Percentiles rank a stretch among this genome's conserved stretches.
phyloP scores from a whole-genome alignment of 495 filamentous ascomycete genomes.

The Tetracladium setigerum region DNA sequence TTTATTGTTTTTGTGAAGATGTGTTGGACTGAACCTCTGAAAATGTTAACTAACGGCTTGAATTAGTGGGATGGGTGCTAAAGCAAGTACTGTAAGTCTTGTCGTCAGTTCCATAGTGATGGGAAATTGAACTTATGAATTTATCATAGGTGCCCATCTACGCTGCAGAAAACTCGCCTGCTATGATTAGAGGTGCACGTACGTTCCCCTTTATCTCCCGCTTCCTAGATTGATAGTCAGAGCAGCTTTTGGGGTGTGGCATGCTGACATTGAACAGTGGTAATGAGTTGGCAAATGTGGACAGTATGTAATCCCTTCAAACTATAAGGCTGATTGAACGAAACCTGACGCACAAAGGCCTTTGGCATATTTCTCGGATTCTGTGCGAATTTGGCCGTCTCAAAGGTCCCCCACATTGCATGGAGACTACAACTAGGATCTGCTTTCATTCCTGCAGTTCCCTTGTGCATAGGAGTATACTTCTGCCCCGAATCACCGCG shows the following conservation, averaged over 20 bases:
- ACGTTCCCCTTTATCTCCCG: too few species aligned
- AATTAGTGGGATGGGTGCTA: slow-evolving; percentile 53
- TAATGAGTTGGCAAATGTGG: slow-evolving; percentile 87
- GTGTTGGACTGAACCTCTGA: too few species aligned
- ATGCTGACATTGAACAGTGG: slow-evolving; percentile 41
- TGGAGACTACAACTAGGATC: slow-evolving; percentile 78
- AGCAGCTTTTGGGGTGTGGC: slow-evolving; percentile 52
- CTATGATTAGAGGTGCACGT: slow-evolving; percentile 59
- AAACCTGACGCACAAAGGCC: slow-evolving; percentile 35
- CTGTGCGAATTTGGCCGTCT: slow-evolving; percentile 62
- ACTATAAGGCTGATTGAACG: too few species aligned
- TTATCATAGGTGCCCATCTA: slow-evolving; percentile 55
- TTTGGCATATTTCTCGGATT: slow-evolving; percentile 73
- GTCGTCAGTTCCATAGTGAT: slow-evolving; percentile 50
- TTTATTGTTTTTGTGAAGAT: too few species aligned
- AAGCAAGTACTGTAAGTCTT: slow-evolving; percentile 51
- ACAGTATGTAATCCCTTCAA: slow-evolving; percentile 31
- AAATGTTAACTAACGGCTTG: too few species aligned
- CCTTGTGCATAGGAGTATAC: slow-evolving; percentile 55
- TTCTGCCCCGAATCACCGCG: slow-evolving; percentile 66
- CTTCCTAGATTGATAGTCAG: slow-evolving; percentile 33
- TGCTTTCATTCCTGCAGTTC: slow-evolving; percentile 69
- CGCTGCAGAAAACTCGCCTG: slow-evolving; percentile 71
- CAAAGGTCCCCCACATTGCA: slow-evolving; percentile 41
- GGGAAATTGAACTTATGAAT: slow-evolving; percentile 53